phyloP scores from a whole-genome alignment of 106 monocot species.

The Dendrobium chrysotoxum region DNA sequence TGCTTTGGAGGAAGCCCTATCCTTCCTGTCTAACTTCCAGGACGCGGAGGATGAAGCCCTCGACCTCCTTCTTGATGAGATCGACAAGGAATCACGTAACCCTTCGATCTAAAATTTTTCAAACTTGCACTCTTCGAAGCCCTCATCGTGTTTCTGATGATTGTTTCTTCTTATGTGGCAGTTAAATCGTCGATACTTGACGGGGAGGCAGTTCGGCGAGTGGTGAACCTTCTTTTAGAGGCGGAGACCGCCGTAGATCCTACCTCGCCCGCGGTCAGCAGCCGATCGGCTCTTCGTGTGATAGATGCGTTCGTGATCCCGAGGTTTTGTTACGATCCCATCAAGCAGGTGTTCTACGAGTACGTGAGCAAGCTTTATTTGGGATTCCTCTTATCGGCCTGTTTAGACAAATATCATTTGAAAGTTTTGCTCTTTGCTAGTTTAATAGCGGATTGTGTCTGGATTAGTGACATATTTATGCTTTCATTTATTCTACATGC shows the following conservation, averaged over 20 bases:
- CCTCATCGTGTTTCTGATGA: background rate
- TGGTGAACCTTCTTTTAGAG: constrained; percentile 50
- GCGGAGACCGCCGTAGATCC: constrained; percentile 61
- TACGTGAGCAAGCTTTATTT: constrained; percentile 20
- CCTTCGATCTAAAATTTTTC: background rate
- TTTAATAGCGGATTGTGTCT: background rate
- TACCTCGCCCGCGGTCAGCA: constrained; percentile 21
- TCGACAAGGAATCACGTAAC: constrained; percentile 77
- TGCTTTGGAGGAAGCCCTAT: constrained; percentile 60
- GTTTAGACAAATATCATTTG: background rate
- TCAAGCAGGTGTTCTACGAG: constrained; percentile 89
- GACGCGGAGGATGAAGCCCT: constrained; percentile 86
- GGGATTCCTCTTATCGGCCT: background rate
- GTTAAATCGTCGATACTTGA: constrained; percentile 74
- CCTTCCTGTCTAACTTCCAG: constrained; percentile 65
- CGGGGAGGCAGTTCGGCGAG: constrained; percentile 45
- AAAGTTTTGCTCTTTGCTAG: background rate
- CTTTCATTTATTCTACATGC: background rate
- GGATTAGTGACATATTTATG: background rate
- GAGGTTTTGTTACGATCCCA: constrained; percentile 69
- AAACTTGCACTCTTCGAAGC: background rate
- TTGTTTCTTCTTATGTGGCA: constrained; percentile 12
- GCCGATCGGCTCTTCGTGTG: constrained; percentile 41
- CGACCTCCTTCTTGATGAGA: constrained; percentile 83
- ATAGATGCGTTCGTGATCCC: constrained; percentile 76